These are phyloP conservation scores for Ogataea wickerhamii DNA, from an alignment of 805 yeast species.

Conservation along the genomic window DNA sequence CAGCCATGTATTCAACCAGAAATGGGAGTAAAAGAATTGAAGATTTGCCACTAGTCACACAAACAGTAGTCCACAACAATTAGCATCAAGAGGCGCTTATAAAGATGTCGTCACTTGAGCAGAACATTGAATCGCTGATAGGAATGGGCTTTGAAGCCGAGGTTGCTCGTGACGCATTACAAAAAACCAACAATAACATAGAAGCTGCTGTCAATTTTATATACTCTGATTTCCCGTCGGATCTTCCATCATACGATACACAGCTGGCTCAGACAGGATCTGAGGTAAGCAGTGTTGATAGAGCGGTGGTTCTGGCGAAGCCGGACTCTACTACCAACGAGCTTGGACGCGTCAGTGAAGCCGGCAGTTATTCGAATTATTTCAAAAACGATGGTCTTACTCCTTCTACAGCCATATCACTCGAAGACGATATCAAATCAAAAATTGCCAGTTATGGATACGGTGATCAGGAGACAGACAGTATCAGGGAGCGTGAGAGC, in stretches of 20 bases:
- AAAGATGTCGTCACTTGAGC: conserved; percentile 21
- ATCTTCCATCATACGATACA: conserved; percentile 15
- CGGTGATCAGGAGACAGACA: conserved; percentile 4
- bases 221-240: conserved; percentile 23
- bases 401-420: conserved; percentile 15
- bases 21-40: too few species aligned
- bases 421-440: conserved; percentile 25
- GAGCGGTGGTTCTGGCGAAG: not conserved
- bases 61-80: too few species aligned
- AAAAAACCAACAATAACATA: conserved; percentile 30
- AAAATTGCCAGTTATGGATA: conserved; percentile 23
- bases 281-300: conserved; percentile 1
- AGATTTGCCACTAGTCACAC: too few species aligned
- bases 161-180: conserved; percentile 34
- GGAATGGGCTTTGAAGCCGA: conserved; percentile 29
- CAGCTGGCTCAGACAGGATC: conserved; percentile 8
- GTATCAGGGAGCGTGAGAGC: not conserved
- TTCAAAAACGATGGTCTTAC: conserved; percentile 12
- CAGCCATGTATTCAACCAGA: too few species aligned
- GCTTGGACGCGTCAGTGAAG: not conserved
- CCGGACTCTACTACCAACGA: conserved; percentile 1
- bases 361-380: not conserved
- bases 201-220: conserved; percentile 36
- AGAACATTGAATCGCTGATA: conserved; percentile 20
- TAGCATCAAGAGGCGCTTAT: too few species aligned